A percentile compares a stretch with the other conserved stretches of the same genome.
Conservation (phyloP, 345 rosid genomes). For the Murraya paniculata region DNA sequence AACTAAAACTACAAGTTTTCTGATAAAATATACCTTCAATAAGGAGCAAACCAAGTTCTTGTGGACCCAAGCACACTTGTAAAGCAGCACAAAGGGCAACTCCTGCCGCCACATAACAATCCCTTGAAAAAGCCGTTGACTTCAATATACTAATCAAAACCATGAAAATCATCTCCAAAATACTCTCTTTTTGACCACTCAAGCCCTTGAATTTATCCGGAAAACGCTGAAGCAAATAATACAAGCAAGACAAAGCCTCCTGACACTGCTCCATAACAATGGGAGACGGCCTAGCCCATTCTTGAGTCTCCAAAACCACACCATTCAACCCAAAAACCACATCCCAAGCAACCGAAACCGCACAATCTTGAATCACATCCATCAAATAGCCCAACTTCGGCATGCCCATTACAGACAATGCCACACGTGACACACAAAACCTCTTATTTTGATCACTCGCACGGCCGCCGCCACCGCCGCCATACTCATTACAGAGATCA, state of each 20-base stretch:
- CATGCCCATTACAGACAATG: constrained; percentile 84
- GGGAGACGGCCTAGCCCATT: constrained; percentile 80
- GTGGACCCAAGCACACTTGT: constrained; percentile 65
- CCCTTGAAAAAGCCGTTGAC: constrained; percentile 68
- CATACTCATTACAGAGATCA: constrained; percentile 62
- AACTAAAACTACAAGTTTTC: constrained; percentile 23
- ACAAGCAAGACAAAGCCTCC: constrained; percentile 85
- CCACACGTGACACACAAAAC: constrained; percentile 80
- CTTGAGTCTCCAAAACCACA: constrained; percentile 56
- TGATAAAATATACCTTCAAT: constrained; percentile 58
- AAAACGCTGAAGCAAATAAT: constrained; percentile 89
- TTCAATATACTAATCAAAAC: constrained; percentile 63
- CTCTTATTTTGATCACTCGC: constrained; percentile 37
- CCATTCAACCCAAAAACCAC: constrained; percentile 61
- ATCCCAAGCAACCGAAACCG: constrained; percentile 69
- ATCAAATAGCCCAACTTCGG: constrained; percentile 77
- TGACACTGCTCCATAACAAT: constrained; percentile 93
- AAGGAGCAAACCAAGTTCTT: constrained; percentile 71
- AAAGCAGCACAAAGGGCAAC: constrained; percentile 82
- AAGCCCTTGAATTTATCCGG: constrained; percentile 48
- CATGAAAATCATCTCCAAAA: constrained; percentile 55
- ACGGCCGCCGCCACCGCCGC: constrained; percentile 22
- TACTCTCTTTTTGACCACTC: constrained; percentile 28
- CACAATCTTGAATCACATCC: constrained; percentile 69
- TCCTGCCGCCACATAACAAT: constrained; percentile 92